These are phyloP conservation scores for Cornus suecica DNA, from an alignment of 148 eudicot species.

Conservation along the genomic window DNA sequence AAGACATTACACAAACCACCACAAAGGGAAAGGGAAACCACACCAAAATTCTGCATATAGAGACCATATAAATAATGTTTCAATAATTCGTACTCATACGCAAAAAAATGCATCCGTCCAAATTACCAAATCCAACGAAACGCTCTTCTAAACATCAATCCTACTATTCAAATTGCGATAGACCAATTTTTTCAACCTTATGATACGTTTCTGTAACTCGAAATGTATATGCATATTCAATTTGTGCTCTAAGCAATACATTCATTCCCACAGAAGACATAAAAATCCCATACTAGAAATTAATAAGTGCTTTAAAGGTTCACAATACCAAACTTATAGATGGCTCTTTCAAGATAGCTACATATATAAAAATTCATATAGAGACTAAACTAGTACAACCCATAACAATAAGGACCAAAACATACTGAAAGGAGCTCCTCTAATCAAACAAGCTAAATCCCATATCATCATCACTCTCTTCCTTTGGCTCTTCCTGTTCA, in stretches of 20 bases:
- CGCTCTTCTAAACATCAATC: not conserved
- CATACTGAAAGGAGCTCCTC: not conserved
- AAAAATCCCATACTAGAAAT: too few species aligned
- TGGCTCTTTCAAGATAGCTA: not conserved
- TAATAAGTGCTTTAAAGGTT: too few species aligned
- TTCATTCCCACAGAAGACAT: too few species aligned
- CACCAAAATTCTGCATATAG: not conserved
- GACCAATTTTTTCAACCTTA: not conserved
- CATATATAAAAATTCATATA: too few species aligned
- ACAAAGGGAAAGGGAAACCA: not conserved
- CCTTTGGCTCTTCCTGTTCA: not conserved
- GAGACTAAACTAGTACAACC: not conserved
- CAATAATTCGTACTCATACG: too few species aligned
- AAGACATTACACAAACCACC: not conserved
- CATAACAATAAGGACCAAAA: not conserved
- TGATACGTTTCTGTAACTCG: too few species aligned
- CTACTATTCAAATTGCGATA: not conserved
- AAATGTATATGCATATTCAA: too few species aligned
- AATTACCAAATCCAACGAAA: too few species aligned
- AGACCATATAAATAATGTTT: not conserved
- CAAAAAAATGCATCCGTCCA: too few species aligned
- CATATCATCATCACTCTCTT: not conserved
- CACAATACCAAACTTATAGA: not conserved
- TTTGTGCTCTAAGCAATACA: too few species aligned
- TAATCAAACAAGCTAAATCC: not conserved